Base-by-base conservation (phyloP, 1,139 yeast species). In the Yamadazyma pseudoaaseri region DNA sequence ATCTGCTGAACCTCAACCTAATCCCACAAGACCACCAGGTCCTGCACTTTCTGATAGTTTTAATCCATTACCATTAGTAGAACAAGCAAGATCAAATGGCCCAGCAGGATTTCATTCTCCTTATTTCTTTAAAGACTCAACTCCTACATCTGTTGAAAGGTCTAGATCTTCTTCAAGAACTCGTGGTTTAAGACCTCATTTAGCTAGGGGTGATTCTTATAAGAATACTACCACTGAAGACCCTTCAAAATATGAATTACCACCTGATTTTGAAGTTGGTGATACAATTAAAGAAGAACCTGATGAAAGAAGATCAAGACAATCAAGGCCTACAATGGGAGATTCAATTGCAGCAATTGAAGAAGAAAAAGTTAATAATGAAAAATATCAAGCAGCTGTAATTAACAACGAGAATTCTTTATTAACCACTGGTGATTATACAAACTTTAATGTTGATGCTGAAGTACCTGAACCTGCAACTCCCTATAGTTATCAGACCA, bases 201-300 rank as follows among this genome's bases (percentile, higher is more conserved):
- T 79, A 50, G 85, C 85, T 6, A 66, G 81, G 41, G 86, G 86
- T 29, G 85, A 79, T 45, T 75, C 83, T 1, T 79, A 78, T 51
- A 79, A 76, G 48, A 71, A 70, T 48, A 63, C 70, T 22, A 64
- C 62, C 35, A 50, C 44, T 16, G 68, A 60, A 11, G 65, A 64
- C 30, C 75, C 75, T 20, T 45, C 63, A 11, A 57, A 60, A 39
- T 70, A 70, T 45, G 75, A 70, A 42, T 57, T 69, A 34, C 75
- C 75, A n/a, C 64, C 73, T 1, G 65, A 56, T 30, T 56, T 67
- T 38, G 52, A 52, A 11, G 41, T 42, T 4, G 35, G 41, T 16
- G 38, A 29, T 8, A 30, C 42, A n/a, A 54, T 47, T 8, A 57
- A 53, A 12, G 59, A 48, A 14, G 58, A 49, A 16, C 58, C 51